These are phyloP conservation scores for Amanita subjunquillea DNA, from an alignment of 768 basidiomycete genomes.

Conservation along the genomic window DNA sequence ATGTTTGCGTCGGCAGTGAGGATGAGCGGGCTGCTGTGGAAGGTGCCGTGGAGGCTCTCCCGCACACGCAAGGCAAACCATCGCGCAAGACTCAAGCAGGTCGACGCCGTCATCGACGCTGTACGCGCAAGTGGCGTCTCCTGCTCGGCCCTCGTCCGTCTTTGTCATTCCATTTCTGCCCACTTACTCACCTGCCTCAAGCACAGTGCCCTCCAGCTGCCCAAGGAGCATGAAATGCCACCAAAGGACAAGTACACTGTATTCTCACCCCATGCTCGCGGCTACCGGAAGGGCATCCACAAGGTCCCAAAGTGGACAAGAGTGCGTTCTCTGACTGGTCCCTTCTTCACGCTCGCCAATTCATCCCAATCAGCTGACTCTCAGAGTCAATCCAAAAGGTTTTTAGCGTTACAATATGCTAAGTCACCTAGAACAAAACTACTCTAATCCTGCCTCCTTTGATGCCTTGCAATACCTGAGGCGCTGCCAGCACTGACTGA, in stretches of 20 bases:
- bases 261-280: slow-evolving; percentile 56
- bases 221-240: slow-evolving; percentile 90
- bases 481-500: slow-evolving; percentile 56
- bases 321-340: slow-evolving; percentile 32
- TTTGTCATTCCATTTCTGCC: not conserved
- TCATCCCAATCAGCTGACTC: slow-evolving; percentile 48
- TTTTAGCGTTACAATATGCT: slow-evolving; percentile 42
- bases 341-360: not conserved
- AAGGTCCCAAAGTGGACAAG: slow-evolving; percentile 97
- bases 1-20: slow-evolving; percentile 74
- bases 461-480: slow-evolving; percentile 50
- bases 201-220: slow-evolving; percentile 70
- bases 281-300: slow-evolving; percentile 92
- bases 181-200: slow-evolving; percentile 17
- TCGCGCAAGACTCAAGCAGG: slow-evolving; percentile 79
- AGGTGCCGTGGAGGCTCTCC: slow-evolving; percentile 90
- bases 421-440: slow-evolving; percentile 55
- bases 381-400: slow-evolving; percentile 83
- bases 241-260: slow-evolving; percentile 93
- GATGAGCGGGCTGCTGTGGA: slow-evolving; percentile 84
- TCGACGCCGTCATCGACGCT: slow-evolving; percentile 88
- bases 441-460: slow-evolving; percentile 66
- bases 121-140: slow-evolving; percentile 75
- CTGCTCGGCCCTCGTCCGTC: slow-evolving; percentile 64
- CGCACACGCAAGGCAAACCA: slow-evolving; percentile 88